Evolutionary conservation across 2,329 filamentous ascomycete genomes (phyloP), one percentile per base, ranked within the genome.

Genomic region (Sordariomycetes sp.): DNA sequence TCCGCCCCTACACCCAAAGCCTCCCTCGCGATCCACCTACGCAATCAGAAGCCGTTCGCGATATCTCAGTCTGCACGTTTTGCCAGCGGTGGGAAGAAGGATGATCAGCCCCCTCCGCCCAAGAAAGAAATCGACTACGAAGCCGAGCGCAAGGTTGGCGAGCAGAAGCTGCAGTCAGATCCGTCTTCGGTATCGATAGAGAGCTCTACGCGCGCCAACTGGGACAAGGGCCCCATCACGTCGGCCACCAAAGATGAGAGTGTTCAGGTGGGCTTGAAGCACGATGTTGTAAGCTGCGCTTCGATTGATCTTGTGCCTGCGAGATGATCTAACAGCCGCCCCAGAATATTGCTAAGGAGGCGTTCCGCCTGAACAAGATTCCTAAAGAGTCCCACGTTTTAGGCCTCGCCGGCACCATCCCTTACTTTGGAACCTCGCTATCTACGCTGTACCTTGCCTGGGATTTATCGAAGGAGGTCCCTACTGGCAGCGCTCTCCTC

Each of bases 401-500:
- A 28, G 83, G 83, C 36, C 65, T 85, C 38, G 83, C 83, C 6
- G 87, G 86, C 49, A 80, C 93, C 2, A 50, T 94, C 5, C 86
- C 92, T 30, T 95, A 94, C 59, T 66, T 93, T 8, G 83, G 71
- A 27, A 95, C 88, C 5, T 94, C 87, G 1, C 51, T 88, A 4
- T 76, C 84, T 21, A 94, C 88, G 1, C 71, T 93, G 35, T 87
- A 79, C 53, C 77, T 93, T 25, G 77, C 85, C 3, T 94, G 80
- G 71, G 79, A 92, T 49, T 76, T 94, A 43, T 88, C 86, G 54
- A 77, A 81, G 40, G 63, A 74, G 1, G 61, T 63, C 50, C 69
- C 73, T 12, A 63, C 65, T 7, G 85, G 83, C 21, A 65, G 69
- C 11, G 70, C 74, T 19, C 64, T 82, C 33, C 47, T 46, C 21